Percentiles rank a stretch among this genome's conserved stretches.
Conservation (phyloP, 1,284 basidiomycete genomes). For the Neolentinus lepideus region DNA sequence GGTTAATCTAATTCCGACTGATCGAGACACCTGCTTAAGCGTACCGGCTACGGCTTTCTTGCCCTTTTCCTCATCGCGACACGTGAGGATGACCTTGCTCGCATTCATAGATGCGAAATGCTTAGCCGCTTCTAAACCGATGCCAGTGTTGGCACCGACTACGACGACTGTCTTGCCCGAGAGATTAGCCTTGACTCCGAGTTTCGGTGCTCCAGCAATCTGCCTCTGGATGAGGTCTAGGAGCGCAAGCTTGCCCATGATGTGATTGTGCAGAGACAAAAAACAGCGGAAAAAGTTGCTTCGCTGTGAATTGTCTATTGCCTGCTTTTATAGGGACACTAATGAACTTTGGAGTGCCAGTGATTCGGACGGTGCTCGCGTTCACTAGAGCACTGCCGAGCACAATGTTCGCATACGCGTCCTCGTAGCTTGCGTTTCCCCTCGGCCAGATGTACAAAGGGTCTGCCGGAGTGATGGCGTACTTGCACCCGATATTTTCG, state of each 20-base stretch:
- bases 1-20: background rate
- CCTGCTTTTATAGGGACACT: background rate
- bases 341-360: too few relatives aligned
- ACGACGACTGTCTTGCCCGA: conserved; percentile 23
- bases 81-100: conserved; percentile 30
- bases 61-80: conserved; percentile 29
- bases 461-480: too few relatives aligned
- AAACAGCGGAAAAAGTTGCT: too few relatives aligned
- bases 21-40: conserved; percentile 6
- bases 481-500: too few relatives aligned
- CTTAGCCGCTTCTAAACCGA: conserved; percentile 36
- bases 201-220: conserved; percentile 10
- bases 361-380: too few relatives aligned
- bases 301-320: too few relatives aligned
- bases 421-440: too few relatives aligned
- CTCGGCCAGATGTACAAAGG: too few relatives aligned
- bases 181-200: conserved; percentile 18
- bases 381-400: too few relatives aligned
- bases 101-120: conserved; percentile 37
- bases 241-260: background rate
- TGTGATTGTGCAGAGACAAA: background rate
- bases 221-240: background rate
- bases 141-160: conserved; percentile 32
- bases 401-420: too few relatives aligned
- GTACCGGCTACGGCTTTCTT: conserved; percentile 25